Evolutionary conservation across 140 eudicot species (phyloP).

Genomic region (Senecio squalidus): DNA sequence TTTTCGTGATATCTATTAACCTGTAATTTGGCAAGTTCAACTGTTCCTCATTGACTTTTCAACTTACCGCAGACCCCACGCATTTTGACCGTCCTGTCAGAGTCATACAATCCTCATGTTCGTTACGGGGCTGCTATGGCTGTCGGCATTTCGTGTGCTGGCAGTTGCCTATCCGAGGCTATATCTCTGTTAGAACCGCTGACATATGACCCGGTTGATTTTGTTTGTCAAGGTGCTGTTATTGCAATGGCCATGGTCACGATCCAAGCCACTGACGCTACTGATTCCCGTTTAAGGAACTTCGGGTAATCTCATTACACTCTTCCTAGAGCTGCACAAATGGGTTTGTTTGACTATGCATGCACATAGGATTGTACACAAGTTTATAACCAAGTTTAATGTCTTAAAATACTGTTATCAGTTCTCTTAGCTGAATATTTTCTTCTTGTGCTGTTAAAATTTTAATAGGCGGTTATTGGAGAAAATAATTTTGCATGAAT

Average conservation of each 20-base stretch:
- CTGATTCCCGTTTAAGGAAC: constrained; percentile 91
- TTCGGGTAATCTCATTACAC: constrained; percentile 51
- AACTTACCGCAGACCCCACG: constrained; percentile 74
- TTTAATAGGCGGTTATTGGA: constrained; percentile 70
- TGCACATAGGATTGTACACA: no score
- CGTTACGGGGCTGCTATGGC: constrained; percentile 98
- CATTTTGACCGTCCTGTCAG: constrained; percentile 70
- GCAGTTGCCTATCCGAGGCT: constrained; percentile 93
- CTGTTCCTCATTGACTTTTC: constrained; percentile 8
- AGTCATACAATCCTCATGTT: constrained; percentile 95
- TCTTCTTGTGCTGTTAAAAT: no score
- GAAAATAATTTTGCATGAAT: constrained; percentile 82
- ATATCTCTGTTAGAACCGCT: constrained; percentile 91
- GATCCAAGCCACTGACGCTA: constrained; percentile 93
- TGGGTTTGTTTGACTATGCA: neutral
- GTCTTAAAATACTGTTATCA: no score
- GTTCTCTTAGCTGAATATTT: no score
- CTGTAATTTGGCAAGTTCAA: no score
- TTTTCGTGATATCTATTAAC: no score
- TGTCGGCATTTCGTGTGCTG: constrained; percentile 96
- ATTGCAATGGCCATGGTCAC: constrained; percentile 99
- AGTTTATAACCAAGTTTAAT: no score
- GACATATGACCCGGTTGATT: constrained; percentile 89
- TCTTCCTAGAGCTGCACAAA: neutral
- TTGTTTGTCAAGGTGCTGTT: constrained; percentile 97